Evolutionary conservation across 2,329 filamentous ascomycete species (phyloP), one percentile per base, ranked within the genome.

Genomic region (Sarocladiaceae sp.): DNA sequence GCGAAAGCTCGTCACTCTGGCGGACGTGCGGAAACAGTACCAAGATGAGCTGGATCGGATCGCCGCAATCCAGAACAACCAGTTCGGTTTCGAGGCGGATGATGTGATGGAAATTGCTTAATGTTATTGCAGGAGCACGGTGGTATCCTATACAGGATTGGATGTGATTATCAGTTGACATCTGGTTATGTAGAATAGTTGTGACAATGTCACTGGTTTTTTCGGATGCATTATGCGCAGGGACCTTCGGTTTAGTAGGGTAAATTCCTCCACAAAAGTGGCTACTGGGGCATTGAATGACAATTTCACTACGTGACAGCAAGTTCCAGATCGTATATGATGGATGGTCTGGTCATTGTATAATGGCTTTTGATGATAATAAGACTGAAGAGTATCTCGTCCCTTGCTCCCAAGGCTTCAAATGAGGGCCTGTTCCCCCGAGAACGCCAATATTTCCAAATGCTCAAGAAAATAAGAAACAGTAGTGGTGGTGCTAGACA

Each of bases 21-120:
- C 87, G 26, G 92, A 96, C 66, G 75, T 97, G 50, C 81, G 92
- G 62, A 90, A 87, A 68, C 88, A 93, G 65, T 99, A 97, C 67
- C 89, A 96, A 70, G 83, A 81, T 22, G 91, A 97, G 69, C 73
- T 99, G 63, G 94, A 99, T 70, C 80, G 90, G 56, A 87, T 94
- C 59, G 89, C 87, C 50, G 87, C 89, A 51, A 91, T 97, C 66
- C 86, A 94, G 70, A 88, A 89, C 64, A 91, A 95, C 53, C 84
- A 95, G 64, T 97, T 95, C 75, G 87, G 88, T 15, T 89, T 97
- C 55, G 71, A 75, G 56, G 73, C 70, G 12, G 78, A 72, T 26
- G 76, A 81, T 58, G 62, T 69, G 53, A 82, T 83, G 78, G 77
- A 80, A 58, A 68, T 80, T 59, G 66, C 70, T 59, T 77, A 54